Evolutionary conservation across 1,139 yeast species (phyloP).

Genomic region (Trichomonascaceae sp.): DNA sequence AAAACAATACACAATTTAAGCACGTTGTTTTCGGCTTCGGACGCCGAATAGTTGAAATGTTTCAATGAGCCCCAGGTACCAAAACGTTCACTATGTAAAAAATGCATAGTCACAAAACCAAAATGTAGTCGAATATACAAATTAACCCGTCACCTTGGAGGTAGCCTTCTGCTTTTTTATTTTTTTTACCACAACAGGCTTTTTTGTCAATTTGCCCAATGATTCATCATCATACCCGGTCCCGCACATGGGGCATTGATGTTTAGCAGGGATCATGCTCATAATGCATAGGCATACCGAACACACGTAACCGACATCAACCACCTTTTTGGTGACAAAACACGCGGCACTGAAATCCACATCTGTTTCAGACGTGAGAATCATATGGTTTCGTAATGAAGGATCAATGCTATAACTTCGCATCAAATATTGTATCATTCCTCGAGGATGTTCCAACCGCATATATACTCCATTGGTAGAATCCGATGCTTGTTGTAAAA

Average conservation of each 20-base stretch:
- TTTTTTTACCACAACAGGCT: constrained; percentile 47
- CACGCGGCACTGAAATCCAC: constrained; percentile 96
- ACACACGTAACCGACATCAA: constrained; percentile 92
- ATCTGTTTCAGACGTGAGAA: constrained; percentile 76
- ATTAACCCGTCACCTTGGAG: neutral
- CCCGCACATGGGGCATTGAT: constrained; percentile 62
- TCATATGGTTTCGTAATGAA: constrained; percentile 61
- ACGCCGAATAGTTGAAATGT: neutral
- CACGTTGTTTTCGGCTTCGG: neutral
- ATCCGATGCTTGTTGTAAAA: constrained; percentile 92
- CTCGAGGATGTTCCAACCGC: constrained; percentile 63
- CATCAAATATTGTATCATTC: constrained; percentile 64
- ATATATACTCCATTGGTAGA: constrained; percentile 89
- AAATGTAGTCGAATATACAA: neutral
- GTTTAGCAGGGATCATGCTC: constrained; percentile 43
- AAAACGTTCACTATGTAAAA: neutral
- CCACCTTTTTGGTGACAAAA: constrained; percentile 78
- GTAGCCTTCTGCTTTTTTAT: constrained; percentile 33
- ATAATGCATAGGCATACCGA: constrained; percentile 81
- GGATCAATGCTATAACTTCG: constrained; percentile 79
- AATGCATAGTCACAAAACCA: neutral
- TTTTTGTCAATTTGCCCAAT: constrained; percentile 47
- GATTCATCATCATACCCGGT: constrained; percentile 56
- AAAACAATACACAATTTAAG: neutral
- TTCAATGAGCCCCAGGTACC: neutral